phyloP scores from a whole-genome alignment of 2,329 filamentous ascomycete species.

The Cercospora berteroae region DNA sequence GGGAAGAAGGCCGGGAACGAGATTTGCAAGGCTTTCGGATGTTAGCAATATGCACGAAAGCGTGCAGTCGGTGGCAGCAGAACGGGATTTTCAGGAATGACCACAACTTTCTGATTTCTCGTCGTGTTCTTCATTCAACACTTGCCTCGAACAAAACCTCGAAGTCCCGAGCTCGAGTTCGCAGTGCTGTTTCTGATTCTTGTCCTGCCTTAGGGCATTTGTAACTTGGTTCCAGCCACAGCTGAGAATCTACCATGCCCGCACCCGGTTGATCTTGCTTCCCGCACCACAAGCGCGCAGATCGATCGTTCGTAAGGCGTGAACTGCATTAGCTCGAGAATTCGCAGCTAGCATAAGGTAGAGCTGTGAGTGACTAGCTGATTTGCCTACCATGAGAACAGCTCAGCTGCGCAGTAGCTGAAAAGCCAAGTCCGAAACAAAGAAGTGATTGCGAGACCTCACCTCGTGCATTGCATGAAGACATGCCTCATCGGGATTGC shows the following conservation, averaged over 20 bases:
- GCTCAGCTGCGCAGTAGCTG: neutral
- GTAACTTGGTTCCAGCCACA: neutral
- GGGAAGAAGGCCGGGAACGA: no score
- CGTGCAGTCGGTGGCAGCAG: neutral
- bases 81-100: neutral
- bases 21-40: no score
- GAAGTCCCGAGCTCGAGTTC: neutral
- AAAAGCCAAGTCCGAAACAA: neutral
- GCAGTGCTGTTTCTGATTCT: no score
- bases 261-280: neutral
- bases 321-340: neutral
- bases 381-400: neutral
- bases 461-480: neutral
- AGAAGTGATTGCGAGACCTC: neutral
- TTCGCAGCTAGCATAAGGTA: neutral
- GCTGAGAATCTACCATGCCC: neutral
- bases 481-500: neutral
- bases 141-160: no score
- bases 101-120: neutral
- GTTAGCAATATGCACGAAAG: neutral
- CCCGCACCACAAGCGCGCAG: neutral
- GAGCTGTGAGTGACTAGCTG: neutral
- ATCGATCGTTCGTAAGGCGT: neutral
- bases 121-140: neutral
- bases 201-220: neutral